These are phyloP conservation scores for Nasturtium officinale DNA, from an alignment of 345 rosid genomes.

Conservation along the genomic window DNA sequence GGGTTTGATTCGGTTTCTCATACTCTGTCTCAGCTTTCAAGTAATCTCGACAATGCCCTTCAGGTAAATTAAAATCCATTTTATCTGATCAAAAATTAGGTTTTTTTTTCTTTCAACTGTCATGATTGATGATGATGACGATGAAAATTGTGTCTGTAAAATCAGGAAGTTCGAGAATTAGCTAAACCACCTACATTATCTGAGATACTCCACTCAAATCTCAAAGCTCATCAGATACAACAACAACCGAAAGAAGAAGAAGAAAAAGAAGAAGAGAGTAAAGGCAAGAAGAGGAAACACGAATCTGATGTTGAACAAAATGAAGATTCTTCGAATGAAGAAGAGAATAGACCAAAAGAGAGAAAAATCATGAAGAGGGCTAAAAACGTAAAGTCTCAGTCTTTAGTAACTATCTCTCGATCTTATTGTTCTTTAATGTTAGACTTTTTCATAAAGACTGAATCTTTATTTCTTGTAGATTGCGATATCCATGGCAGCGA, in stretches of 20 bases:
- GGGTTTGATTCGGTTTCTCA: slow-evolving; percentile 86
- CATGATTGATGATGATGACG: background rate
- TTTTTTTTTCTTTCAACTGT: background rate
- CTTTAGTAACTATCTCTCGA: background rate
- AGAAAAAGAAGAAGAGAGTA: slow-evolving; percentile 41
- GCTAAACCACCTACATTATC: slow-evolving; percentile 80
- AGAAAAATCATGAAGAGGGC: slow-evolving; percentile 64
- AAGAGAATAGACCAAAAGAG: slow-evolving; percentile 51
- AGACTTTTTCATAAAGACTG: background rate
- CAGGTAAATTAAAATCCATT: slow-evolving; percentile 52
- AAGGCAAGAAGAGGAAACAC: slow-evolving; percentile 67
- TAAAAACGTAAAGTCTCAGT: slow-evolving; percentile 56
- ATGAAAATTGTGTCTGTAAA: background rate
- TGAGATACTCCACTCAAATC: slow-evolving; percentile 61
- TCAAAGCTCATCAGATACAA: slow-evolving; percentile 41
- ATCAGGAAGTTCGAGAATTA: slow-evolving; percentile 78
- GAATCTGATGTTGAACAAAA: slow-evolving; percentile 48
- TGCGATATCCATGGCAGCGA: slow-evolving; percentile 81
- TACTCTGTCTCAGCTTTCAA: slow-evolving; percentile 76
- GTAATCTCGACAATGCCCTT: slow-evolving; percentile 79
- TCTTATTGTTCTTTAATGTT: background rate
- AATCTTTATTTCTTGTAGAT: slow-evolving; percentile 52
- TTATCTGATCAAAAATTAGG: background rate
- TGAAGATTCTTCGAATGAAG: slow-evolving; percentile 47
- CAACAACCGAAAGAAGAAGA: slow-evolving; percentile 37